A percentile compares a stretch with the other conserved stretches of the same genome.
phyloP scores from a whole-genome alignment of 768 basidiomycete genomes.

The Coprinopsis strossmayeri region DNA sequence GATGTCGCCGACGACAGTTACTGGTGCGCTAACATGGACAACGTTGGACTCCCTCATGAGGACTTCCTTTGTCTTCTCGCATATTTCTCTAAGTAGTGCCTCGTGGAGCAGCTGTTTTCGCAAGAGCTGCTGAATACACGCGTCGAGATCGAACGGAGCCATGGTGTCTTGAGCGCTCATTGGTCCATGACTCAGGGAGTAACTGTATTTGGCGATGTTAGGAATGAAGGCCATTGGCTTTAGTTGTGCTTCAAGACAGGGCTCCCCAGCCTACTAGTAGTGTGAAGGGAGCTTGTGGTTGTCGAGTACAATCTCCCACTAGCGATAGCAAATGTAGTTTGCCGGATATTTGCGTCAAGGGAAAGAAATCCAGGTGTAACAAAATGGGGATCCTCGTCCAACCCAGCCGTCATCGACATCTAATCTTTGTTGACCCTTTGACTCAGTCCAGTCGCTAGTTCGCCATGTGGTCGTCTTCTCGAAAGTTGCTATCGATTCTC shows the following conservation, averaged over 20 bases:
- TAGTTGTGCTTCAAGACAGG: no score
- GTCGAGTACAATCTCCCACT: not conserved
- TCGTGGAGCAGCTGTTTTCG: conserved; percentile 94
- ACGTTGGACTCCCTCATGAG: conserved; percentile 99
- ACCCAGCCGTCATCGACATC: not conserved
- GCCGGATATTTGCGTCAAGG: no score
- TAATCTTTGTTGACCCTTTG: not conserved
- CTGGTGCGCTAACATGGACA: conserved; percentile 92
- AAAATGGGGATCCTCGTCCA: not conserved
- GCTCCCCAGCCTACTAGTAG: no score
- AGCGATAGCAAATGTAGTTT: not conserved
- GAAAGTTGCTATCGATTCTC: conserved; percentile 10
- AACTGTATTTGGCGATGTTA: not conserved
- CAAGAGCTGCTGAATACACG: conserved; percentile 86
- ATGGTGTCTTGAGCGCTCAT: conserved; percentile 18
- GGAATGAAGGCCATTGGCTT: not conserved
- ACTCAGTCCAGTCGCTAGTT: conserved; percentile 3
- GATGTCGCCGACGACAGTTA: conserved; percentile 98
- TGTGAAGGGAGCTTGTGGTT: no score
- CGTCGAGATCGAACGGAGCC: conserved; percentile 91
- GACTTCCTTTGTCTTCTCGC: conserved; percentile 99
- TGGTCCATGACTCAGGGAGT: no score
- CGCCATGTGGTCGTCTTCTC: conserved; percentile 9
- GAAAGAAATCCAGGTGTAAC: not conserved
- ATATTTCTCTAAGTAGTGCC: conserved; percentile 93